Evolutionary conservation across 2,329 filamentous ascomycete species (phyloP), one percentile per base, ranked within the genome.

Genomic region (Aspergillus clavatus): DNA sequence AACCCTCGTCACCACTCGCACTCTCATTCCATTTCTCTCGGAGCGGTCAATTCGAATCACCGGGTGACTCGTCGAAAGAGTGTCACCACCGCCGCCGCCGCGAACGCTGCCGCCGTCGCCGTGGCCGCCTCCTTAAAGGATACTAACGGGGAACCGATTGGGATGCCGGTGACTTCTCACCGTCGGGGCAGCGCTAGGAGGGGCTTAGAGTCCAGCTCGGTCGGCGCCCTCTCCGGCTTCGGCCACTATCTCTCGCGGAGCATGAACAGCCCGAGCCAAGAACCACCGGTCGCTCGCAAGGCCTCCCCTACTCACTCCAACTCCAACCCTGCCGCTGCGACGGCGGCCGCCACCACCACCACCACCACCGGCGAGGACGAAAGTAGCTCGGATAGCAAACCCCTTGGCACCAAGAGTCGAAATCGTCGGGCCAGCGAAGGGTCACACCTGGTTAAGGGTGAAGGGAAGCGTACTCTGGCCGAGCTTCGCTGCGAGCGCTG

Each of bases 401-500:
- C 69, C 45, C 65, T 72, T 55, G 71, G 68, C 54, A 75, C 68
- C 60, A 72, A 73, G 61, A 78, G 77, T 55, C 74, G 79, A 51
- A 76, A 77, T 57, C 75, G 81, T 47, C 76, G 81, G 55, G 80
- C 89, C 49, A 96, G 90, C 67, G 91, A 97, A 67, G 90, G 89
- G 51, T 87, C 91, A 57, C 83, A 86, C 58, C 77, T 91, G 52
- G 75, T 78, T 60, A 94, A 93, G 71, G 84, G 86, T 58, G 87
- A 91, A 61, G 78, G 80, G 57, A 84, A 82, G 75, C 90, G 89
- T 73, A 80, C 81, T 70, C 86, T 82, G 63, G 82, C 84, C 63
- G 91, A 97, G 70, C 82, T 98, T 67, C 89, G 87, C 72, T 98
- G 93, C 76, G 89, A 95, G 68, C 91, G 90, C 73, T 98, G 93